Evolutionary conservation across 2,329 filamentous ascomycete genomes (phyloP), one percentile per base, ranked within the genome.

Genomic region (Colletotrichum phormii): DNA sequence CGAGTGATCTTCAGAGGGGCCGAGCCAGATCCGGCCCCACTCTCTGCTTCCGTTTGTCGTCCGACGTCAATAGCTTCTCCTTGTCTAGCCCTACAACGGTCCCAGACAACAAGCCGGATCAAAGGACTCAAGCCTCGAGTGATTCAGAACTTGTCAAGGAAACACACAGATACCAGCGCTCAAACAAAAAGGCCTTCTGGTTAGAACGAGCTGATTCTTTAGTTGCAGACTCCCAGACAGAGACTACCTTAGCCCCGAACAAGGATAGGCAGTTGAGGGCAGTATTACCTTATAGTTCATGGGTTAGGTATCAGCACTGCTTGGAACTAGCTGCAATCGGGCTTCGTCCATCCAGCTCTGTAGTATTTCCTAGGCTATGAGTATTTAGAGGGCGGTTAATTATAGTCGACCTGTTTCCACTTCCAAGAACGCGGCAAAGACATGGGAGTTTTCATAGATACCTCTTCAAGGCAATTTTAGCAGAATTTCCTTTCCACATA

Each of bases 1-100:
- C 18, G 59, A 58, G 59, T 53, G 58, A 72, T 67, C 58, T 33
- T 63, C 9, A n/a, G 2, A 72, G 31, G 69, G 64, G 49, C 58
- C 69, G 69, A 53, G 64, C 59, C 59, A 54, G 59, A 64, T 7
- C 18, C 65, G 54, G 65, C 60, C 70, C 60, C 60, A 57, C 70
- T 18, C 59, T 1, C 18, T 29, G 37, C n/a, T 37, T 64, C 31
- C 13, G 29, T 64, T 22, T 42, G 5, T 18, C 31, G 49, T n/a
- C 31, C 33, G 31, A n/a, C 61, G 31, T 63, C 1, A 13, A 35
- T 26, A n/a, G 33, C 26, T 33, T 51, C 18, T 49, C 42, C 42
- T 49, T 49, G 42, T 49, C 42, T 42, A 42, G 37, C 37, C 37
- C 37, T 42, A 42, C 37, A 42, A 42, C 13, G 3, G 15, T 18